Evolutionary conservation across 176 grass and related monocot genomes (phyloP).

Genomic region (Rhipidocladum racemiflorum): DNA sequence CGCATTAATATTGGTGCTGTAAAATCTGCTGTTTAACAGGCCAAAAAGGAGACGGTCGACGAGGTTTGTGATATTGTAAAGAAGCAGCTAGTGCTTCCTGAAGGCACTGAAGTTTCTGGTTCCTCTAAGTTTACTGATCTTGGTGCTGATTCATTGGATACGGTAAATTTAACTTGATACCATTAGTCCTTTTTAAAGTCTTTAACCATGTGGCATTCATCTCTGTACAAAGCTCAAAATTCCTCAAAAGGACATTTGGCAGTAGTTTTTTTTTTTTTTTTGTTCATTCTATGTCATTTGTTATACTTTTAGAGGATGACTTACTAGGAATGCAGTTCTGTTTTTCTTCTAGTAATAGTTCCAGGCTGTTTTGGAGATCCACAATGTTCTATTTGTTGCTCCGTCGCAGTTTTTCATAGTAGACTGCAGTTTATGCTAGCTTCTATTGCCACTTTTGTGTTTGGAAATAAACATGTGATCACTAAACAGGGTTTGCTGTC

Average conservation of each 20-base stretch:
- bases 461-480: not conserved
- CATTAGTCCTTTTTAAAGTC: not conserved
- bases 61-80: constrained; percentile 64
- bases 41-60: constrained; percentile 56
- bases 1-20: not conserved
- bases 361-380: not conserved
- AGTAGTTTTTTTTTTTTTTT: not conserved
- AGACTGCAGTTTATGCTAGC: not conserved
- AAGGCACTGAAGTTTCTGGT: constrained; percentile 29
- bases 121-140: constrained; percentile 58
- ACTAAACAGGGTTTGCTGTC: not conserved
- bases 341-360: not conserved
- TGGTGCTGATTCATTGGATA: constrained; percentile 72
- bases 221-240: not conserved
- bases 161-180: constrained; percentile 35
- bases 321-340: not conserved
- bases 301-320: not conserved
- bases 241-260: not conserved
- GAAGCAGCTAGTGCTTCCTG: constrained; percentile 49
- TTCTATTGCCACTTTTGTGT: not conserved
- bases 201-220: not conserved
- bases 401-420: not conserved
- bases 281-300: not conserved
- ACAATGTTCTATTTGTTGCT: not conserved
- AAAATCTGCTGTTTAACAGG: constrained; percentile 40